Evolutionary conservation across 768 basidiomycete genomes (phyloP), one percentile per base, ranked within the genome.

Genomic region (Boletus sp.): DNA sequence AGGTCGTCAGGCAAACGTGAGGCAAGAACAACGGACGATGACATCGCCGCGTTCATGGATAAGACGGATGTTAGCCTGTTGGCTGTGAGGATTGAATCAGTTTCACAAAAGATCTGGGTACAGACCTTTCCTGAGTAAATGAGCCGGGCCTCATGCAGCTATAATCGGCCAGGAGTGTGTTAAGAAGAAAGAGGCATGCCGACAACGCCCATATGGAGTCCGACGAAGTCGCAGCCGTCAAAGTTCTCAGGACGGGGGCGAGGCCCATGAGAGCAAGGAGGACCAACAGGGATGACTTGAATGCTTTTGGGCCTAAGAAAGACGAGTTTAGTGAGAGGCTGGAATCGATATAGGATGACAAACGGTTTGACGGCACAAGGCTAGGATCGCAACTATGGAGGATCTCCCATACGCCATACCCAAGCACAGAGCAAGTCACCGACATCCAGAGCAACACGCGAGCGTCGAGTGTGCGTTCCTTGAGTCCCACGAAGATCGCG

Each of bases 151-250:
- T 71, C 50, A 74, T 72, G 55, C 79, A 76, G 56, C 83, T 81
- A 68, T 93, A 96, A 71, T 97, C 93, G 14, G 89, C 89, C 45
- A 98, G 74, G 54, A 95, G 74, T 19, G 85, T 78, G 67, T 95
- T 93, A 37, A 97, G 74, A 49, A 83, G 75, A 70, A 98, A 91
- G 41, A 98, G 81, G 48, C 79, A 77, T 4, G 90, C 90, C n/a
- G 93, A 83, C 47, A 98, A 73, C 7, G 96, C 94, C 93, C 93
- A 98, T 59, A 98, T 95, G 29, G 93, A 93, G 70, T 99, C 97
- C 13, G 90, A 90, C 37, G 96, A 97, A 5, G 95, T 98, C 25
- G 95, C 92, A 37, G 91, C 89, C 29, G 93, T 96, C 65, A 99
- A 74, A 6, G 96, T 98, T 64, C 87, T 83, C 52, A 98, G 76